Evolutionary conservation across 2,329 filamentous ascomycete genomes (phyloP).

Genomic region (Venturia oleaginea): DNA sequence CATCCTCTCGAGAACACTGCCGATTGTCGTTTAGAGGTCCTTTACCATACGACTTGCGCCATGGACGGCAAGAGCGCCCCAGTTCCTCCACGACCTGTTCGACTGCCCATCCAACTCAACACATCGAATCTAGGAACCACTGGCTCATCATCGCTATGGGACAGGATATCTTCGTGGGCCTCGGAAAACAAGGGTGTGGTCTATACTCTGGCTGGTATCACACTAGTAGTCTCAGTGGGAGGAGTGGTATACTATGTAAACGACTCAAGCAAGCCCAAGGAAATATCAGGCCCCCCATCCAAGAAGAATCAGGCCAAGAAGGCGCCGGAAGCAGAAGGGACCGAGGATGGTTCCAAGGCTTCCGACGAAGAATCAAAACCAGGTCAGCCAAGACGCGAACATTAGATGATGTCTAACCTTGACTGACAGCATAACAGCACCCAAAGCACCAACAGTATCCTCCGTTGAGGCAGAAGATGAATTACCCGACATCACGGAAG

Average conservation of each 20-base stretch:
- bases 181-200: slow-evolving; percentile 92
- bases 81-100: slow-evolving; percentile 24
- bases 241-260: slow-evolving; percentile 87
- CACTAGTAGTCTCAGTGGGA: slow-evolving; percentile 81
- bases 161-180: slow-evolving; percentile 83
- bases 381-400: neutral
- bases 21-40: too few species aligned
- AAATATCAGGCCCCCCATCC: slow-evolving; percentile 37
- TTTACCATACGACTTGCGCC: neutral
- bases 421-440: slow-evolving; percentile 3
- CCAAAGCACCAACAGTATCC: slow-evolving; percentile 22
- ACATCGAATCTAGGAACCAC: slow-evolving; percentile 28
- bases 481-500: slow-evolving; percentile 41
- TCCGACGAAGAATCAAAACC: slow-evolving; percentile 1
- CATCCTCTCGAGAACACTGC: neutral
- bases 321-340: slow-evolving; percentile 54
- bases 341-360: neutral
- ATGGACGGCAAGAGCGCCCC: slow-evolving; percentile 21
- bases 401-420: neutral
- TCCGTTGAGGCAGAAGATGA: slow-evolving; percentile 34
- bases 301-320: slow-evolving; percentile 83
- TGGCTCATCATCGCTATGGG: slow-evolving; percentile 66
- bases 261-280: slow-evolving; percentile 39
- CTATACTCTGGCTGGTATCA: slow-evolving; percentile 92
- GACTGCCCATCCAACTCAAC: slow-evolving; percentile 27